These are phyloP conservation scores for Arthrobotrys sphaeroides DNA, from an alignment of 2,329 filamentous ascomycete genomes.

Conservation along the genomic window DNA sequence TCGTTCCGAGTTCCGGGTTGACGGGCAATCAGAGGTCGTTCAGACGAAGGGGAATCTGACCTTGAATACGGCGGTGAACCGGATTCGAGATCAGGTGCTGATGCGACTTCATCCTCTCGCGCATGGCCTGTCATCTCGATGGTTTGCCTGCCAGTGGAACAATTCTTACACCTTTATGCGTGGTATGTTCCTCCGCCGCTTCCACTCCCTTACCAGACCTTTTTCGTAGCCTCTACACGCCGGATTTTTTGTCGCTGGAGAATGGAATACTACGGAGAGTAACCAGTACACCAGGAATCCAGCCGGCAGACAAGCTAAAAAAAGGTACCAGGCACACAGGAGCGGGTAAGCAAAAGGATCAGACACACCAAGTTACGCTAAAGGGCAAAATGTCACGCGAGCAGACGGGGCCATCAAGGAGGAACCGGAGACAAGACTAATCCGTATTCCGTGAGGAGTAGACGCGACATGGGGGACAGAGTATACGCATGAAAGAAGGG, in stretches of 20 bases:
- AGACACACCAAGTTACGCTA: slow-evolving; percentile 17
- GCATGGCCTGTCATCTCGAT: slow-evolving; percentile 54
- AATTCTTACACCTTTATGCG: slow-evolving; percentile 15
- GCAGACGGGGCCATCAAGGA: slow-evolving; percentile 35
- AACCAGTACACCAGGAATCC: slow-evolving; percentile 23
- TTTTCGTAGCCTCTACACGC: slow-evolving; percentile 6
- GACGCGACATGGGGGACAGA: slow-evolving; percentile 18
- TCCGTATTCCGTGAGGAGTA: slow-evolving; percentile 27
- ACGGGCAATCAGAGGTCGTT: slow-evolving; percentile 45
- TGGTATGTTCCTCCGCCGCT: not conserved
- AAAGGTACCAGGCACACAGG: slow-evolving; percentile 32
- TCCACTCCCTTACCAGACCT: slow-evolving; percentile 7
- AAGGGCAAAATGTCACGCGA: slow-evolving; percentile 50
- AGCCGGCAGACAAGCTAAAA: not conserved
- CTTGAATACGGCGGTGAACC: slow-evolving; percentile 53
- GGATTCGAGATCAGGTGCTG: slow-evolving; percentile 54
- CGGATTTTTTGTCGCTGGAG: slow-evolving; percentile 2
- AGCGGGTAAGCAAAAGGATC: slow-evolving; percentile 10
- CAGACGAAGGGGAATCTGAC: slow-evolving; percentile 54
- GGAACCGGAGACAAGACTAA: slow-evolving; percentile 5
- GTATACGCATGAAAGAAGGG: not conserved
- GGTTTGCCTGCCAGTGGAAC: slow-evolving; percentile 37
- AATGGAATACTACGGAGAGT: slow-evolving; percentile 20
- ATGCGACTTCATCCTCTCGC: slow-evolving; percentile 41
- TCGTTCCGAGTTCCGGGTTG: not conserved